A percentile compares a stretch with the other conserved stretches of the same genome.
Evolutionary conservation across 2,329 filamentous ascomycete genomes (phyloP).

Genomic region (Xylaria sp.): DNA sequence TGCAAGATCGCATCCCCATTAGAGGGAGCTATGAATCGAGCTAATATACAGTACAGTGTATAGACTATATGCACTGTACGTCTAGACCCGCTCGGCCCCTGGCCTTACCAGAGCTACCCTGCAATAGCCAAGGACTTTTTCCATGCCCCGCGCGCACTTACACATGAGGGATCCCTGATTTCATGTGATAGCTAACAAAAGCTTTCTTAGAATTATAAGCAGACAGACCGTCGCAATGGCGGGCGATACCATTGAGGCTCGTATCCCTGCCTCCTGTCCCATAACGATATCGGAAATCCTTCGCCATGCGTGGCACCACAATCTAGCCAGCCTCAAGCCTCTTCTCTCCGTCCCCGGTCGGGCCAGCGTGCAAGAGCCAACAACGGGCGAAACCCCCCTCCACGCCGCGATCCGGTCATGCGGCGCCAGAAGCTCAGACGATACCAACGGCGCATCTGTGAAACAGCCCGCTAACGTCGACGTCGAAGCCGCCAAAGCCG

Average conservation of each 20-base stretch:
- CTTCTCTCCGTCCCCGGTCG: slow-evolving; percentile 72
- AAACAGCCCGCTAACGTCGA: slow-evolving; percentile 46
- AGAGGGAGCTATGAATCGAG: not conserved
- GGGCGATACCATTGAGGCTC: slow-evolving; percentile 63
- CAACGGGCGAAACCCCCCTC: slow-evolving; percentile 86
- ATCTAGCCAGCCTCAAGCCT: slow-evolving; percentile 73
- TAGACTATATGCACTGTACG: not conserved
- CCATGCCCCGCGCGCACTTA: slow-evolving; percentile 31
- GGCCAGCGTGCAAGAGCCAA: slow-evolving; percentile 83
- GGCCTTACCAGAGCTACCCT: slow-evolving; percentile 53
- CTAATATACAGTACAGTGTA: not conserved
- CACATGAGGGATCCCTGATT: not conserved
- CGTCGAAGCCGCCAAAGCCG: slow-evolving; percentile 71
- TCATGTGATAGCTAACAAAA: not conserved
- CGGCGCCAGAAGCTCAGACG: slow-evolving; percentile 52
- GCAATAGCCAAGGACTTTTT: slow-evolving; percentile 17
- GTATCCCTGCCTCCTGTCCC: slow-evolving; percentile 66
- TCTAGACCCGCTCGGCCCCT: slow-evolving; percentile 35
- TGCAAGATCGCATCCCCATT: not conserved
- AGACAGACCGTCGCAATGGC: slow-evolving; percentile 16
- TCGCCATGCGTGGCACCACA: slow-evolving; percentile 66
- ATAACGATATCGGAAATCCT: slow-evolving; percentile 63
- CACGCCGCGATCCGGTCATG: slow-evolving; percentile 90
- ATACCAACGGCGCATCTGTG: slow-evolving; percentile 51
- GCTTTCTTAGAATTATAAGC: not conserved